Evolutionary conservation across 2,329 filamentous ascomycete species (phyloP).

Genomic region (Diaporthe citri): DNA sequence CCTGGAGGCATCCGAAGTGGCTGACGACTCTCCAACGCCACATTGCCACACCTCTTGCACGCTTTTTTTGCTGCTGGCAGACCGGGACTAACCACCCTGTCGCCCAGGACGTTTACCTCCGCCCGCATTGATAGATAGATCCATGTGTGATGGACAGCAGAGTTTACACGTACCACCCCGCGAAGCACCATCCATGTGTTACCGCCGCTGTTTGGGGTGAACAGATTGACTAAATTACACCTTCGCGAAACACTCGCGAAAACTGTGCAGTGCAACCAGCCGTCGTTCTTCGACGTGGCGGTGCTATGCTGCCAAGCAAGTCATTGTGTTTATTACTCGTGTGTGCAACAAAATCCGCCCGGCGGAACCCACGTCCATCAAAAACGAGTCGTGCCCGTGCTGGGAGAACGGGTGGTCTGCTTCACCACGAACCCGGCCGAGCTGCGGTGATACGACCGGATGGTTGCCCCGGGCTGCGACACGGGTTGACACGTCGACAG

Average conservation of each 20-base stretch:
- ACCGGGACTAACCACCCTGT: not conserved
- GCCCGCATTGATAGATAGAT: not conserved
- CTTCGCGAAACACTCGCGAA: not conserved
- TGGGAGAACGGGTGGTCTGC: constrained; percentile 4
- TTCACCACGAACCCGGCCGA: not conserved
- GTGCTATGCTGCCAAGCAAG: constrained; percentile 6
- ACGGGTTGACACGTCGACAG: constrained; percentile 14
- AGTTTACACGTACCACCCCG: not conserved
- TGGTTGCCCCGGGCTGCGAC: not conserved
- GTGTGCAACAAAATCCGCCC: constrained; percentile 3
- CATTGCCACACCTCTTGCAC: not conserved
- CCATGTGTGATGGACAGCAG: not conserved
- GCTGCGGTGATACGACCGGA: constrained; percentile 9
- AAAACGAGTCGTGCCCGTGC: not conserved
- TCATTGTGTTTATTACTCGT: not conserved
- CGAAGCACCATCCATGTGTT: not conserved
- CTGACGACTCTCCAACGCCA: constrained; percentile 20
- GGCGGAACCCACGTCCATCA: not conserved
- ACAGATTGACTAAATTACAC: not conserved
- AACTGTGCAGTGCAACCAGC: not conserved
- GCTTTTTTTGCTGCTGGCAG: not conserved
- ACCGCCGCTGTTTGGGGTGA: not conserved
- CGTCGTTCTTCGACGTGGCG: not conserved
- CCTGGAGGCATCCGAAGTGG: constrained; percentile 4
- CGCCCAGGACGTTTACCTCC: not conserved